Evolutionary conservation across 441 rosid species (phyloP).

Genomic region (Theobroma grandiflorum): DNA sequence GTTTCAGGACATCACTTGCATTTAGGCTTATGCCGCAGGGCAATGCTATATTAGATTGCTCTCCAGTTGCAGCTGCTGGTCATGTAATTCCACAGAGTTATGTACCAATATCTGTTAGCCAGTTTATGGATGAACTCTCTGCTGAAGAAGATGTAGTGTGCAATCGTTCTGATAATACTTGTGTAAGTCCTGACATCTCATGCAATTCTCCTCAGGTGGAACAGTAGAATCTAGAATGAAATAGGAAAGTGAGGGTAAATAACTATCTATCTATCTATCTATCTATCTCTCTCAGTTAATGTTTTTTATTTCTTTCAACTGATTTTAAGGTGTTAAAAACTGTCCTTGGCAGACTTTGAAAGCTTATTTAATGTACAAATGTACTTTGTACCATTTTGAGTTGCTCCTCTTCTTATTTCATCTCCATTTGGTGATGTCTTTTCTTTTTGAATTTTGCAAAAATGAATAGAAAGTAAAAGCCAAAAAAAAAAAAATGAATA

Average conservation of each 20-base stretch:
- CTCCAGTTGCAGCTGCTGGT: conserved; percentile 93
- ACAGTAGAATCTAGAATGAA: background rate
- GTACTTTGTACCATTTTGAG: background rate
- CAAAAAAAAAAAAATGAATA: no score
- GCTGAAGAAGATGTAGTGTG: conserved; percentile 84
- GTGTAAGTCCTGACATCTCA: conserved; percentile 56
- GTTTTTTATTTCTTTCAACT: background rate
- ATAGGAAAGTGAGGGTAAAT: background rate
- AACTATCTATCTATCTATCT: no score
- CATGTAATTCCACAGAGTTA: conserved; percentile 91
- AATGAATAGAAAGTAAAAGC: no score
- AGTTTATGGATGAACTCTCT: conserved; percentile 97
- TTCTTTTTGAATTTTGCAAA: no score
- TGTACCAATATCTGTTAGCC: conserved; percentile 94
- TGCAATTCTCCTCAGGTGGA: background rate
- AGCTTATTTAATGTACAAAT: conserved; percentile 5
- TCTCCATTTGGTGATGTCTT: no score
- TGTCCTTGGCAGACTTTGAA: conserved; percentile 1
- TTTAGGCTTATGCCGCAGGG: conserved; percentile 96
- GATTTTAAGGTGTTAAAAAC: conserved; percentile 8
- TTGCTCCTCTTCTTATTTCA: background rate
- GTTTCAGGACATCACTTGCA: conserved; percentile 78
- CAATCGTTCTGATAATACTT: conserved; percentile 61
- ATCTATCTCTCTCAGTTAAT: background rate
- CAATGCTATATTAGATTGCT: conserved; percentile 92